Base-by-base conservation (phyloP, 2,329 filamentous ascomycete species). In the Aspergillus aculeatinus region DNA sequence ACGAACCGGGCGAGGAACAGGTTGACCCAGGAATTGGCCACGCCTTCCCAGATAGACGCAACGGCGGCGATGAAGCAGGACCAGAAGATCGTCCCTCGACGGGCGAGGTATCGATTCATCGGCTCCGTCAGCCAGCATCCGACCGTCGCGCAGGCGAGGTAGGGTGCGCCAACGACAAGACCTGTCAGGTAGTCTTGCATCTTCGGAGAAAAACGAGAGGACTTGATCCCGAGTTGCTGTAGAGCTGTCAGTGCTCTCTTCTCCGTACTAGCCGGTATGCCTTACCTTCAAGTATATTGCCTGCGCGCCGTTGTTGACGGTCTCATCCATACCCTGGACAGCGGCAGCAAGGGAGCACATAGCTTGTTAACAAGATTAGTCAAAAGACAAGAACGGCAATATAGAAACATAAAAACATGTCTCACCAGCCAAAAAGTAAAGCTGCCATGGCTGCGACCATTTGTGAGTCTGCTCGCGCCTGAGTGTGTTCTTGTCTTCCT, bases 281-380 rank as follows among this genome's bases (percentile, higher is more conserved):
- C 56, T 29, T 63, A 72, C 72, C 52, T 68, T 68, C 11, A 74
- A 62, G 55, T 76, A 76, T 35, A 76, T 71, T 1, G 67, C 69
- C 56, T 77, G 75, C 4, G 79, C 78, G 33, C 80, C 80, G 57
- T 82, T 82, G 61, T 81, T 80, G 35, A 77, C 79, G 0, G 80
- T 82, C 57, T 82, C 78, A 58, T 82, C 81, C 81, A 81, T 82
- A 9, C 78, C 80, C 73, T 80, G 85, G 10, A 84, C 82, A 6
- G 82, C 82, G 2, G 83, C 83, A 2, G 81, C 82, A 27, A 85
- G 75, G 2, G 82, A 82, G 67, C 81, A 83, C 66, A 84, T 78
- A 23, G 78, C 73, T 67, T n/a, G 11, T 4, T 5, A 4, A 11
- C 19, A 57, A 47, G 6, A 39, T 14, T 19, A 23, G 12, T 5